Conservation (phyloP, 352 stramenopile species). For the Albugo laibachii region DNA sequence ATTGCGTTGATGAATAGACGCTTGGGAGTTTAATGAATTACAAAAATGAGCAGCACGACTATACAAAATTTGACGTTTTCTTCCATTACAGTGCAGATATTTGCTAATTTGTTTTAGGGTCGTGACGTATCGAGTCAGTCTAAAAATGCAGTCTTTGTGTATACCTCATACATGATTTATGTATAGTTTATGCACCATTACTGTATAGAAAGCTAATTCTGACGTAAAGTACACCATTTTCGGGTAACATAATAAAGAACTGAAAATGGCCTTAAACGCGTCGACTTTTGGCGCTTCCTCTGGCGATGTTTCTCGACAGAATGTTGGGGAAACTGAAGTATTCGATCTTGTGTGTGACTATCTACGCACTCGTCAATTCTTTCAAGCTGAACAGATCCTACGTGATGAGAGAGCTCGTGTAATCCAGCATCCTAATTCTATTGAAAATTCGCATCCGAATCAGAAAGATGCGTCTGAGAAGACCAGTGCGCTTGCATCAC, state of each 20-base stretch:
- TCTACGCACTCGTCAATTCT: constrained; percentile 72
- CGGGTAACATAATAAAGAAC: too few species aligned
- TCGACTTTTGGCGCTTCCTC: constrained; percentile 11
- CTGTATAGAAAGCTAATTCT: too few species aligned
- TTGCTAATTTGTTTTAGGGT: too few species aligned
- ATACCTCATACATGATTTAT: constrained; percentile 4
- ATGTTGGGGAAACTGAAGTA: constrained; percentile 59
- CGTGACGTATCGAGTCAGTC: too few species aligned
- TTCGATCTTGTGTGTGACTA: constrained; percentile 80
- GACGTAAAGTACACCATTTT: too few species aligned
- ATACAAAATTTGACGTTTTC: constrained; percentile 13
- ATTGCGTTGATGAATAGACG: background rate
- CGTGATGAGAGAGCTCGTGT: constrained; percentile 41
- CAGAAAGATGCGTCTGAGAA: constrained; percentile 10
- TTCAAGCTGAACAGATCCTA: constrained; percentile 53
- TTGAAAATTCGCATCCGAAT: constrained; percentile 11
- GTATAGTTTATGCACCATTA: background rate
- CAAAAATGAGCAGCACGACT: background rate
- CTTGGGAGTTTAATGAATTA: background rate
- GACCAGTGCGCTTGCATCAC: constrained; percentile 23
- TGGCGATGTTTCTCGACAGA: constrained; percentile 47
- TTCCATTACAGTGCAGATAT: constrained; percentile 8
- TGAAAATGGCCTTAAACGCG: too few species aligned
- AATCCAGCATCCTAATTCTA: background rate
- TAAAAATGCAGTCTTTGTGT: too few species aligned